A percentile compares a stretch with the other conserved stretches of the same genome.
Conservation (phyloP, 257 asterid species). For the Rauvolfia tetraphylla region DNA sequence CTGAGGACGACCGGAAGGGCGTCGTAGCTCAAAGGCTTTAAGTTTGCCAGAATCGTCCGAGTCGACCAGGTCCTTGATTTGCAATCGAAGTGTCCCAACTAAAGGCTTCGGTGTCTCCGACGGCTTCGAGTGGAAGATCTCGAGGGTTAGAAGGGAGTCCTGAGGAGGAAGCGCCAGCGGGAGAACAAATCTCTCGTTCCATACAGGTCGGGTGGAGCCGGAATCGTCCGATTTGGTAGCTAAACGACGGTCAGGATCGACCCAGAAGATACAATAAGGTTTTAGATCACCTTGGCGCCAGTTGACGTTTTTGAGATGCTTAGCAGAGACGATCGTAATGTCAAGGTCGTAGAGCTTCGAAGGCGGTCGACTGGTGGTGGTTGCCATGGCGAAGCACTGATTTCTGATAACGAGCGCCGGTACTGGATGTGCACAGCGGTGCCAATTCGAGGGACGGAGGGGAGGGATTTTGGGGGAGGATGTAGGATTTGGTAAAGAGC, state of each 20-base stretch:
- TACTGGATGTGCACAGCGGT: neutral
- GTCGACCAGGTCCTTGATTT: conserved; percentile 47
- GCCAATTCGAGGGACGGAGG: too few species aligned
- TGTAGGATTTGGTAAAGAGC: conserved; percentile 2
- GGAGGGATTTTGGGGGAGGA: neutral
- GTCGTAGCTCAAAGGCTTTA: conserved; percentile 46
- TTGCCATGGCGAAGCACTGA: conserved; percentile 32
- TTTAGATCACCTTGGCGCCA: conserved; percentile 81
- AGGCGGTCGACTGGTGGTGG: conserved; percentile 34
- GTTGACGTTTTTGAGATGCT: conserved; percentile 81
- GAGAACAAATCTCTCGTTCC: conserved; percentile 81
- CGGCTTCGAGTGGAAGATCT: conserved; percentile 81
- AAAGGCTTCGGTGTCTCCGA: conserved; percentile 75
- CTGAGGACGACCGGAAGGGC: conserved; percentile 91
- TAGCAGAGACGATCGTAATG: conserved; percentile 67
- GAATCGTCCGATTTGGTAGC: conserved; percentile 79
- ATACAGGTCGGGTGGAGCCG: conserved; percentile 63
- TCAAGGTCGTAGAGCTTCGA: conserved; percentile 59
- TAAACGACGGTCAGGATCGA: conserved; percentile 77
- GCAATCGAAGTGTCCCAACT: conserved; percentile 62
- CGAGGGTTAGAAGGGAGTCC: conserved; percentile 56
- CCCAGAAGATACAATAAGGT: conserved; percentile 77
- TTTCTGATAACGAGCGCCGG: conserved; percentile 15
- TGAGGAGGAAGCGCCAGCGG: conserved; percentile 46
- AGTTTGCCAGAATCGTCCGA: conserved; percentile 27